Base-by-base conservation (phyloP, 2,329 filamentous ascomycete genomes). In the Pseudogymnoascus sp. region DNA sequence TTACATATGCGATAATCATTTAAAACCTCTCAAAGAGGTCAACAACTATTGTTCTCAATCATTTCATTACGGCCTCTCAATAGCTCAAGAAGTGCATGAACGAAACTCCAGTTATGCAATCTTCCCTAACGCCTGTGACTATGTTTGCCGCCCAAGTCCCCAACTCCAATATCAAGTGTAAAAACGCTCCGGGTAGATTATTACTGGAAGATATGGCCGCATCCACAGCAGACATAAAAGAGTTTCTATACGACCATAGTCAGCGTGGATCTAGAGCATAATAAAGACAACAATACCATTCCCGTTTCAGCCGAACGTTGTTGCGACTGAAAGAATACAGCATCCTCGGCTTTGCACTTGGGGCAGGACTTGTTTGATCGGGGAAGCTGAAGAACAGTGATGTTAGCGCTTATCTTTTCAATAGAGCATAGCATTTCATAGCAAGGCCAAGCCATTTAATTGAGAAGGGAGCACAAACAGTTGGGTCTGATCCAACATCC, bases 321-420 rank as follows among this genome's bases (percentile, higher is more conserved):
- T 75, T 99, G 95, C 66, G 93, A 97, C 80, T 99, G 95, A 81
- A 99, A 99, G 80, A 96, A 99, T 65, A 99, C 96, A 53, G 93
- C 92, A 78, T 98, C 93, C 70, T 87, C 86, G 76, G 95, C 89
- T 68, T 84, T 83, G 81, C 96, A 99, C 70, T 82, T 84, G 61
- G 92, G 91, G 79, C 95, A 99, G 65, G 84, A 83, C 78, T 90
- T 91, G 75, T 91, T 90, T 71, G 91, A 88, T 72, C 93, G 89
- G 68, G 95, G 95, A 76, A 98, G 90, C 93, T 97, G 85, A 74
- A 82, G 69, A 71, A 67, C 70, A 70, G 72, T 59, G 7, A 37
- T 19, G 24, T 50, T 61, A 50, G 31, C 38, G 12, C n/a, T 28
- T n/a, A 31, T 53, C 5, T 22, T 61, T 19, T 6, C 33, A 31